Conservation (phyloP, 2,329 filamentous ascomycete species). For the Fusarium albidum region DNA sequence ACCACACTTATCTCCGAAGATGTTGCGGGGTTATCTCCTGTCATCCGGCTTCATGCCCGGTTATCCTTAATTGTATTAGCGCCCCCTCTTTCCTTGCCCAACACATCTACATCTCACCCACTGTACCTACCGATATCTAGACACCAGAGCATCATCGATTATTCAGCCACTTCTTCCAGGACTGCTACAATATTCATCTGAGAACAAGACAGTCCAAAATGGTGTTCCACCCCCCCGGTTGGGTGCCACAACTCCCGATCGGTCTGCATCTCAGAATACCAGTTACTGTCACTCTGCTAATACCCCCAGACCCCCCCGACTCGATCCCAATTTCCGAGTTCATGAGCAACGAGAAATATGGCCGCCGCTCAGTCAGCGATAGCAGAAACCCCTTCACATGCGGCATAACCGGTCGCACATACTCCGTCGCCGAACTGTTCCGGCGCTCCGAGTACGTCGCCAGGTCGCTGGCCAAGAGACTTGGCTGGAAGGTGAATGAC, state of each 20-base stretch:
- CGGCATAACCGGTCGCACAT: slow-evolving; percentile 74
- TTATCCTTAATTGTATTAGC: too few relatives aligned
- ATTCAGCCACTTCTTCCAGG: too few relatives aligned
- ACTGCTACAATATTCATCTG: too few relatives aligned
- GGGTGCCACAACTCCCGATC: slow-evolving; percentile 25
- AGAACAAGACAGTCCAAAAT: too few relatives aligned
- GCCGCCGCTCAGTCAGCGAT: slow-evolving; percentile 63
- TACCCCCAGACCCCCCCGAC: slow-evolving; percentile 14
- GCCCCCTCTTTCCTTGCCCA: too few relatives aligned
- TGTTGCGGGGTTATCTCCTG: too few relatives aligned
- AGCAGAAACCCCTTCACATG: slow-evolving; percentile 79
- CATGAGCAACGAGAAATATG: slow-evolving; percentile 64
- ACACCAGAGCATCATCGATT: too few relatives aligned
- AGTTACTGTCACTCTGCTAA: neutral
- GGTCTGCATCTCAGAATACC: neutral
- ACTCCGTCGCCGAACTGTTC: slow-evolving; percentile 68
- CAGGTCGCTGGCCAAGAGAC: slow-evolving; percentile 69
- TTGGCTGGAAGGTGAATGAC: slow-evolving; percentile 73
- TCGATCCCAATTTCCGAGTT: slow-evolving; percentile 72
- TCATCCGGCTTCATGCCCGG: too few relatives aligned
- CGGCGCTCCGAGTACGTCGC: slow-evolving; percentile 73
- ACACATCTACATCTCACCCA: too few relatives aligned
- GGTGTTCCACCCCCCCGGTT: slow-evolving; percentile 18
- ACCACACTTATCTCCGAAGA: too few relatives aligned
- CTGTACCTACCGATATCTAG: too few relatives aligned